These are phyloP conservation scores for Quercus engelmannii DNA, from an alignment of 306 rosid genomes.

Conservation along the genomic window DNA sequence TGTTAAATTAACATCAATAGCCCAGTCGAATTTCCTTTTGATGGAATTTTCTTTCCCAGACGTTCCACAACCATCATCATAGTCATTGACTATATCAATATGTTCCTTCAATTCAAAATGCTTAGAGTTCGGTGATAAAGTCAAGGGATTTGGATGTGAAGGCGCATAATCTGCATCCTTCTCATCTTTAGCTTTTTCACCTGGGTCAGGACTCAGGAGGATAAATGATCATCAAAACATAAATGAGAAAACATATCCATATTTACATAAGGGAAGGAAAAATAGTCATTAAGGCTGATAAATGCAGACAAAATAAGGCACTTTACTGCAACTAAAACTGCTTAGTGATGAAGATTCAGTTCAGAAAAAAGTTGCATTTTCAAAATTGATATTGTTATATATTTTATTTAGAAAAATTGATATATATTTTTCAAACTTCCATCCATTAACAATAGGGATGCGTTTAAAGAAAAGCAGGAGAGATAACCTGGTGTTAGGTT, in stretches of 20 bases:
- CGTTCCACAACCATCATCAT: slow-evolving; percentile 46
- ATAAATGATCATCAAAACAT: neutral
- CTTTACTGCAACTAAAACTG: neutral
- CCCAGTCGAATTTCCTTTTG: slow-evolving; percentile 53
- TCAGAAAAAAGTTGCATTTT: neutral
- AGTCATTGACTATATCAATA: slow-evolving; percentile 48
- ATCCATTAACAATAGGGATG: neutral
- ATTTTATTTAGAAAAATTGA: neutral
- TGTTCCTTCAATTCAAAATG: slow-evolving; percentile 58
- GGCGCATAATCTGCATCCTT: slow-evolving; percentile 27
- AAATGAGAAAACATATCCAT: neutral
- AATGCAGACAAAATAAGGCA: neutral
- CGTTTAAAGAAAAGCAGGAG: neutral
- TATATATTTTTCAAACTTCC: neutral
- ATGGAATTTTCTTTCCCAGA: slow-evolving; percentile 55
- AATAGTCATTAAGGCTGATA: neutral
- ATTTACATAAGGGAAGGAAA: neutral
- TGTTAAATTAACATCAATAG: slow-evolving; percentile 55
- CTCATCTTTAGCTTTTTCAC: neutral
- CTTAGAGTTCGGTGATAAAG: slow-evolving; percentile 50
- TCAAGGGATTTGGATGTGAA: slow-evolving; percentile 38
- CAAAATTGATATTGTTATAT: neutral
- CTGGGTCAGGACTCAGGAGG: neutral
- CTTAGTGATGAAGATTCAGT: neutral
- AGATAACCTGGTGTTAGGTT: neutral